A percentile compares a stretch with the other conserved stretches of the same genome.
Evolutionary conservation across 352 stramenopile species (phyloP).

Genomic region (Pythium grandisporangium): DNA sequence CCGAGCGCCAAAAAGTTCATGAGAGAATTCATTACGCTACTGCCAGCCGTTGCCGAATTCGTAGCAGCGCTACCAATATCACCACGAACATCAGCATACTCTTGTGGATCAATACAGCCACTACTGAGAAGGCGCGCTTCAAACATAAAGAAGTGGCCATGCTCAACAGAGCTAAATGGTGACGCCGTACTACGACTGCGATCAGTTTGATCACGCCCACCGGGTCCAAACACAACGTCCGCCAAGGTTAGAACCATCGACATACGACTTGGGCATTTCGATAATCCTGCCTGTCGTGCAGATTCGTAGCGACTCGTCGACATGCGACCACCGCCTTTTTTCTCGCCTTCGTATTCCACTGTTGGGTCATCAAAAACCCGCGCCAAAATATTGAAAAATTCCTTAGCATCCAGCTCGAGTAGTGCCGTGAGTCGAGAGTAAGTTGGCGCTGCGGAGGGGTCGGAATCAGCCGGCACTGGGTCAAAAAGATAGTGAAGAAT

Average conservation of each 20-base stretch:
- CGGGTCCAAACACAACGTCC: constrained; percentile 65
- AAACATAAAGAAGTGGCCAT: constrained; percentile 88
- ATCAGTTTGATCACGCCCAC: constrained; percentile 18
- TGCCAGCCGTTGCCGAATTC: constrained; percentile 23
- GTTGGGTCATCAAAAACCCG: constrained; percentile 75
- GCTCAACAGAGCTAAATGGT: constrained; percentile 70
- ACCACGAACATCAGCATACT: constrained; percentile 67
- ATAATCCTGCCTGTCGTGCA: constrained; percentile 54
- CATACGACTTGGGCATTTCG: constrained; percentile 72
- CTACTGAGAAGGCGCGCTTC: constrained; percentile 79
- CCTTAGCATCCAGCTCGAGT: constrained; percentile 69
- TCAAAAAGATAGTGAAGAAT: constrained; percentile 86
- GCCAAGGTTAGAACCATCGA: constrained; percentile 80
- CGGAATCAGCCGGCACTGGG: constrained; percentile 27
- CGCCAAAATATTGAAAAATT: constrained; percentile 76
- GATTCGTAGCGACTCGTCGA: constrained; percentile 71
- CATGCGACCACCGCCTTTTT: constrained; percentile 29
- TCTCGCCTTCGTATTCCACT: constrained; percentile 81
- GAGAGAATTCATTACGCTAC: constrained; percentile 81
- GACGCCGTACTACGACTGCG: too few relatives aligned
- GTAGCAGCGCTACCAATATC: constrained; percentile 49
- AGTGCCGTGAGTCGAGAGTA: constrained; percentile 79
- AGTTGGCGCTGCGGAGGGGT: constrained; percentile 47
- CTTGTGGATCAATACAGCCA: constrained; percentile 70
- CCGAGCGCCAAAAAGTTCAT: constrained; percentile 84